A percentile compares a stretch with the other conserved stretches of the same genome.
Conservation (phyloP, 139 green algal species). For the Deuterostichococcus epilithicus region DNA sequence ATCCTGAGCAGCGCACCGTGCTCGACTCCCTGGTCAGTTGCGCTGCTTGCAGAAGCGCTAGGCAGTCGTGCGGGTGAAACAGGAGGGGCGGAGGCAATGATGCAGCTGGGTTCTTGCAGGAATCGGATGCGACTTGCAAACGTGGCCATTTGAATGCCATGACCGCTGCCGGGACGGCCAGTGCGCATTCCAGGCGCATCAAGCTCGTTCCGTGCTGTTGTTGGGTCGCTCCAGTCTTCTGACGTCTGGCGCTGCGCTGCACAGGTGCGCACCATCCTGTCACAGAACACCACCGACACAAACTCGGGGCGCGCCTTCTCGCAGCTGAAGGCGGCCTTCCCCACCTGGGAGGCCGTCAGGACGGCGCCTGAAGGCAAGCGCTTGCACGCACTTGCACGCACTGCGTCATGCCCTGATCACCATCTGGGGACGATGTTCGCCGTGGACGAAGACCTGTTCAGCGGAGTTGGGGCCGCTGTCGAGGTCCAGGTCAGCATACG, state of each 20-base stretch:
- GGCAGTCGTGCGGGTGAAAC: neutral
- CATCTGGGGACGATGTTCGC: too few species aligned
- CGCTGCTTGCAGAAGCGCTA: neutral
- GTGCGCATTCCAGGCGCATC: too few species aligned
- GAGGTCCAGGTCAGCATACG: too few species aligned
- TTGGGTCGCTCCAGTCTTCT: neutral
- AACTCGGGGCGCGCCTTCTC: slow-evolving; percentile 30
- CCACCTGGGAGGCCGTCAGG: slow-evolving; percentile 28
- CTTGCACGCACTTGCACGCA: too few species aligned
- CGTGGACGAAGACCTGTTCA: too few species aligned
- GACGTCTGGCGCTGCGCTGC: neutral
- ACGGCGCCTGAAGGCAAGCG: slow-evolving; percentile 20
- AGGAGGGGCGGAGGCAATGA: neutral
- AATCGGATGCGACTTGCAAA: neutral
- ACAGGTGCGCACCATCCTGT: slow-evolving; percentile 46
- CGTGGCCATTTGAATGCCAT: neutral
- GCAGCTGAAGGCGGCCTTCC: slow-evolving; percentile 40
- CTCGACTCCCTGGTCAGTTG: slow-evolving; percentile 23
- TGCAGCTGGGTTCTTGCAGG: neutral
- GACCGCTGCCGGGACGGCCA: neutral
- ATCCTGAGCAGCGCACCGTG: slow-evolving; percentile 8
- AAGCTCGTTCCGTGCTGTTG: too few species aligned
- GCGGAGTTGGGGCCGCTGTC: too few species aligned
- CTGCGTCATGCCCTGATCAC: too few species aligned
- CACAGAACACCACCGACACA: slow-evolving; percentile 55